A percentile compares a stretch with the other conserved stretches of the same genome.
Evolutionary conservation across 2,329 filamentous ascomycete genomes (phyloP).

Genomic region (Verticillium dahliae): DNA sequence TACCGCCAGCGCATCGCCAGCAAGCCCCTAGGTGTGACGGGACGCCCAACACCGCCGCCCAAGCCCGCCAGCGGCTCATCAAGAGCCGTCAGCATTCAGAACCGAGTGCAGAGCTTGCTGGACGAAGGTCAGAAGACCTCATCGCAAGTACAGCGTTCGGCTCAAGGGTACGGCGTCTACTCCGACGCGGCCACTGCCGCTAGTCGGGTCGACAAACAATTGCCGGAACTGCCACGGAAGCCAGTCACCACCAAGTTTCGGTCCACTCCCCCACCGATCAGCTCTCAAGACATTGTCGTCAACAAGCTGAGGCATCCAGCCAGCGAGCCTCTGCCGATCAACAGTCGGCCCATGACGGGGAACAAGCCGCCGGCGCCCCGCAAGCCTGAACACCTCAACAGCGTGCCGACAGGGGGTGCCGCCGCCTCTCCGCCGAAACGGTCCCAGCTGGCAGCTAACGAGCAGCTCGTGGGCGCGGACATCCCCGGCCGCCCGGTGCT

Average conservation of each 20-base stretch:
- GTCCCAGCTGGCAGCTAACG: slow-evolving; percentile 5
- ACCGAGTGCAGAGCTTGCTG: slow-evolving; percentile 78
- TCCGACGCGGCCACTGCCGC: slow-evolving; percentile 48
- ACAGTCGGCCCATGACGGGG: not conserved
- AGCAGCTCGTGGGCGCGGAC: slow-evolving; percentile 37
- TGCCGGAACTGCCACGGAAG: slow-evolving; percentile 45
- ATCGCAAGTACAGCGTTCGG: slow-evolving; percentile 57
- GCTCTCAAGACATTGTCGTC: slow-evolving; percentile 9
- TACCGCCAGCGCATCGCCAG: slow-evolving; percentile 71
- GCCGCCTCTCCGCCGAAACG: slow-evolving; percentile 10
- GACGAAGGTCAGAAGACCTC: slow-evolving; percentile 65
- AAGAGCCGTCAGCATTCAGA: slow-evolving; percentile 80
- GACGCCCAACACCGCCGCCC: slow-evolving; percentile 35
- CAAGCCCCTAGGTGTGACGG: slow-evolving; percentile 27
- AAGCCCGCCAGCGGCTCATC: slow-evolving; percentile 53
- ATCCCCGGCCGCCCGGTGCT: slow-evolving; percentile 41
- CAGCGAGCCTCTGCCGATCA: slow-evolving; percentile 19
- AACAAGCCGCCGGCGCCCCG: slow-evolving; percentile 49
- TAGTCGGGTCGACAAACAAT: slow-evolving; percentile 28
- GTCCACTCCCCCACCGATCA: slow-evolving; percentile 18
- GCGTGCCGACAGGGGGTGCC: slow-evolving; percentile 34
- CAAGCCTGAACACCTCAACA: slow-evolving; percentile 57
- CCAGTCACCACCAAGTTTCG: slow-evolving; percentile 30
- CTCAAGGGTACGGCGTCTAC: slow-evolving; percentile 84
- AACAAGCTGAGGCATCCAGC: slow-evolving; percentile 12